Evolutionary conservation across 2,329 filamentous ascomycete species (phyloP).

Genomic region (Helminthosporium solani): DNA sequence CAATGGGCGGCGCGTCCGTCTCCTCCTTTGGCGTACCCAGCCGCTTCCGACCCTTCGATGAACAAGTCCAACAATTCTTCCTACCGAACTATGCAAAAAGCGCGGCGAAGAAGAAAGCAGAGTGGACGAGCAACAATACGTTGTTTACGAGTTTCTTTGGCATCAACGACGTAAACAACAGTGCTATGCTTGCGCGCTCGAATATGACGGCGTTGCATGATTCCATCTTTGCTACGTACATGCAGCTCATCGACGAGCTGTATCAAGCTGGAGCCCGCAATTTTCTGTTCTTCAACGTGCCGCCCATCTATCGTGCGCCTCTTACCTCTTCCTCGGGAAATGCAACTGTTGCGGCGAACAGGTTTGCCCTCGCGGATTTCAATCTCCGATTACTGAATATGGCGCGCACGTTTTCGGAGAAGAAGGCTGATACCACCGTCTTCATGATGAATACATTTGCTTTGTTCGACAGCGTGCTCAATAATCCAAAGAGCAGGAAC

Average conservation of each 20-base stretch:
- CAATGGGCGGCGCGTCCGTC: conserved; percentile 5
- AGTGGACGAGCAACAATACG: conserved; percentile 9
- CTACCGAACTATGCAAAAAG: conserved; percentile 5
- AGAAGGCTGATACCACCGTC: conserved; percentile 1
- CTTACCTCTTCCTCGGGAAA: background rate
- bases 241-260: conserved; percentile 3
- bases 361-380: conserved; percentile 3
- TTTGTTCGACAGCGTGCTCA: conserved; percentile 3
- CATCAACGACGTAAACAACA: conserved; percentile 8
- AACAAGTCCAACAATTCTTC: conserved; percentile 5
- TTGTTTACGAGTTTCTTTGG: conserved; percentile 14
- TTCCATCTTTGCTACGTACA: conserved; percentile 1
- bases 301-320: conserved; percentile 10
- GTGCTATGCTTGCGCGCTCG: background rate
- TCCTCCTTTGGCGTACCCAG: conserved; percentile 1
- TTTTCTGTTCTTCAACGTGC: conserved; percentile 13
- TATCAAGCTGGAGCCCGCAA: conserved; percentile 7
- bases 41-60: conserved; percentile 3
- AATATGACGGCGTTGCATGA: background rate
- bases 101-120: background rate
- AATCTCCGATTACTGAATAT: conserved; percentile 4
- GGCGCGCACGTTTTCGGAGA: background rate
- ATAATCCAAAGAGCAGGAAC: conserved; percentile 3
- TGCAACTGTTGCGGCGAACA: background rate
- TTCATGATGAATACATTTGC: conserved; percentile 6